Percentiles rank a stretch among this genome's conserved stretches.
These are phyloP conservation scores for Lepidium campestre DNA, from an alignment of 441 rosid species.

Conservation along the genomic window DNA sequence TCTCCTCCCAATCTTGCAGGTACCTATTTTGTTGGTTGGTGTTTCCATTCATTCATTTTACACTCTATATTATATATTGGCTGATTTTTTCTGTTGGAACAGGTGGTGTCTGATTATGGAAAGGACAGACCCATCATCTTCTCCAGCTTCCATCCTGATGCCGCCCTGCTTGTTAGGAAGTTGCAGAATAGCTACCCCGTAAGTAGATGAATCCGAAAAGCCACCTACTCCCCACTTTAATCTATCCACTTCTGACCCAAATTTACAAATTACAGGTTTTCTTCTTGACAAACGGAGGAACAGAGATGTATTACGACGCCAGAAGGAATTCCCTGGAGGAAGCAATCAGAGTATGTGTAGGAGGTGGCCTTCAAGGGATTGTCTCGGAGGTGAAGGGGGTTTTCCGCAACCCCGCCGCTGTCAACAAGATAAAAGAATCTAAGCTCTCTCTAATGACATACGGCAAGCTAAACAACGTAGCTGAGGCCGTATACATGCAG, in stretches of 20 bases:
- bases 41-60: too few species aligned
- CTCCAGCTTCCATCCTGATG: conserved; percentile 90
- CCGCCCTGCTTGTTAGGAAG: conserved; percentile 63
- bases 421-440: conserved; percentile 70
- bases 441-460: conserved; percentile 73
- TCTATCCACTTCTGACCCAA: not conserved
- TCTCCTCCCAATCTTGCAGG: conserved; percentile 49
- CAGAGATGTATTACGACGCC: conserved; percentile 44
- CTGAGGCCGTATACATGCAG: conserved; percentile 84
- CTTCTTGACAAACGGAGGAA: conserved; percentile 81
- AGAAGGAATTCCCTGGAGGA: conserved; percentile 86
- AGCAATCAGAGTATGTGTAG: conserved; percentile 59
- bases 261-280: conserved; percentile 40
- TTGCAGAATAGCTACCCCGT: conserved; percentile 71
- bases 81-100: too few species aligned
- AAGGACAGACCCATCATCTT: conserved; percentile 63
- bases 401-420: conserved; percentile 59
- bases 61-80: too few species aligned
- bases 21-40: too few species aligned
- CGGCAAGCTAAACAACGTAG: conserved; percentile 77
- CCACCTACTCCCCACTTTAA: not conserved
- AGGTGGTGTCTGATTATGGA: conserved; percentile 53
- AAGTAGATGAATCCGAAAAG: conserved; percentile 12
- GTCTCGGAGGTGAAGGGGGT: conserved; percentile 83
- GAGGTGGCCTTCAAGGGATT: conserved; percentile 76